Base-by-base conservation (phyloP, 768 basidiomycete species). In the Cystobasidium tubakii region DNA sequence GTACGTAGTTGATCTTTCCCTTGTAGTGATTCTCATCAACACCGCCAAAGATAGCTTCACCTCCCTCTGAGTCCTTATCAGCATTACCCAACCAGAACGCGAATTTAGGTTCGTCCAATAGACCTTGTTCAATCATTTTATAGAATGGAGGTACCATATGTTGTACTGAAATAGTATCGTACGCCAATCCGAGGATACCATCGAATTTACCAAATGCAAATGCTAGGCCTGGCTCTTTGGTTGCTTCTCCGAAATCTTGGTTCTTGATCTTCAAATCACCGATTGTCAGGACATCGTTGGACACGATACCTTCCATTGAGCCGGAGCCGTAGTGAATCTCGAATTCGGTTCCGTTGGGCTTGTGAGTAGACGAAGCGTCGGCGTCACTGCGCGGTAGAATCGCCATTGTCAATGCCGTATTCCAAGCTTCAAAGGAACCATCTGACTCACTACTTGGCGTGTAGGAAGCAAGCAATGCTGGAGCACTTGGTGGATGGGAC, bases 191-290 rank as follows among this genome's bases (percentile, higher is more conserved):
- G 39, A 95, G 83, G 76, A 97, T 94, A 70, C 93, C 95, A 80
- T 98, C 94, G 53, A 77, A 92, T 90, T 90, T 92, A 80, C 92
- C 92, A 77, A 95, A 97, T 31, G 96, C 95, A 80, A 99, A 99
- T 4, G 94, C 89, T 62, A 99, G 88, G 55, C 96, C 96, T 25
- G 96, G 96, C 80, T 98, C 95, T 82, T 92, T 91, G 73, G 88
- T 89, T 1, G 94, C 92, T 83, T 98, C 96, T 12, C 93, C 95
- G 78, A 99, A 99, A 79, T 92, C 89, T 80, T 91, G 90, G 15
- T 82, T 75, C 78, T 83, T 84, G 81, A 99, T 85, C 31, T 81
- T 81, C 57, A 99, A 80, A 80, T 96, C 96, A 44, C 92, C 92
- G 74, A 99, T 92, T 9, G 81, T 80, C 63, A 98, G 82, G 1